These are phyloP conservation scores for Pythium aquatile DNA, from an alignment of 352 stramenopile genomes.

Conservation along the genomic window DNA sequence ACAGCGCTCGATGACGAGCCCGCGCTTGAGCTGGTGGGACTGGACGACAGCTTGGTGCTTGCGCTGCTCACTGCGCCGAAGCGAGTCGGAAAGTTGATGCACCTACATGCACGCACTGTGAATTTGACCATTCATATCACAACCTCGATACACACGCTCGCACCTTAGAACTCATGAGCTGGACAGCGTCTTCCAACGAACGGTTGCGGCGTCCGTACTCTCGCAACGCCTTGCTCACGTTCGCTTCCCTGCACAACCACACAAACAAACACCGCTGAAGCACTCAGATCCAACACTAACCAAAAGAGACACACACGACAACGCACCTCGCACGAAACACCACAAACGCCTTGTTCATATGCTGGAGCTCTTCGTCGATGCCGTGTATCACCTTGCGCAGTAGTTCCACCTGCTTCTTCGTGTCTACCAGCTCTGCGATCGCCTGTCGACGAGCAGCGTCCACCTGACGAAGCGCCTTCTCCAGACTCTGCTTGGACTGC, in stretches of 20 bases:
- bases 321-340: constrained; percentile 20
- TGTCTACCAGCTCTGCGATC: constrained; percentile 11
- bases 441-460: constrained; percentile 13
- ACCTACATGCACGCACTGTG: constrained; percentile 25
- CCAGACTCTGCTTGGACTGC: constrained; percentile 12
- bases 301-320: not conserved
- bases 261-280: not conserved
- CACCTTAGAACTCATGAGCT: constrained; percentile 42
- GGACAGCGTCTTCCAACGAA: constrained; percentile 39
- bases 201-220: constrained; percentile 60
- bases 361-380: constrained; percentile 18
- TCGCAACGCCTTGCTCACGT: constrained; percentile 39
- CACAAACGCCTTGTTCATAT: constrained; percentile 23
- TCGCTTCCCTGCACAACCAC: constrained; percentile 34
- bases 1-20: constrained; percentile 53
- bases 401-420: constrained; percentile 16
- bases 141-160: not conserved
- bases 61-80: constrained; percentile 27
- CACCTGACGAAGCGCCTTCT: not conserved
- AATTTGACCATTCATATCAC: not conserved
- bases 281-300: not conserved
- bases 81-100: constrained; percentile 29
- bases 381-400: constrained; percentile 11
- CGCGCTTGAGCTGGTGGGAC: constrained; percentile 43
- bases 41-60: constrained; percentile 25